These are phyloP conservation scores for Dioscorea cayenensis DNA, from an alignment of 116 monocot species.

Conservation along the genomic window DNA sequence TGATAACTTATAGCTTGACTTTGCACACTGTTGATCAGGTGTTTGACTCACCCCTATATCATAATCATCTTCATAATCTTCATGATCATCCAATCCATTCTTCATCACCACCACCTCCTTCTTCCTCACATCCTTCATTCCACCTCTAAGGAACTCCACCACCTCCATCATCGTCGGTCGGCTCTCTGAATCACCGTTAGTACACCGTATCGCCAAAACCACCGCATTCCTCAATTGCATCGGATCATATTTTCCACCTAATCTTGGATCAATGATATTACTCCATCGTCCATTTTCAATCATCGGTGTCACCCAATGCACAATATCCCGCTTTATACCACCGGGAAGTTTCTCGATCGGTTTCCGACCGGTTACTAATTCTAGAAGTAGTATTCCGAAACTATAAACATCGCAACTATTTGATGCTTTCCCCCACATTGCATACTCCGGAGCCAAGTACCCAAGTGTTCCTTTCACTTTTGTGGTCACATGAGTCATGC, in stretches of 20 bases:
- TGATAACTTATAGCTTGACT: too few relatives aligned
- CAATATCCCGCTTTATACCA: constrained; percentile 19
- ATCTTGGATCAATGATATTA: constrained; percentile 11
- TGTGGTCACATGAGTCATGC: constrained; percentile 25
- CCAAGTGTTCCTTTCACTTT: constrained; percentile 30
- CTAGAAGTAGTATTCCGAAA: constrained; percentile 28
- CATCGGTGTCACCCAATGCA: constrained; percentile 18
- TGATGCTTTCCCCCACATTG: constrained; percentile 27
- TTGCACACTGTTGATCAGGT: too few relatives aligned
- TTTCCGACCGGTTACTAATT: constrained; percentile 9
- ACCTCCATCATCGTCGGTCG: constrained; percentile 21
- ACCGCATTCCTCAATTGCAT: constrained; percentile 9
- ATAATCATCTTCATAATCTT: too few relatives aligned
- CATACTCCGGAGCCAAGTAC: constrained; percentile 37
- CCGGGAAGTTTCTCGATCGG: constrained; percentile 22
- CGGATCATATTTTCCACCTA: constrained; percentile 5
- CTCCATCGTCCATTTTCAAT: constrained; percentile 2
- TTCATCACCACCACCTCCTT: neutral
- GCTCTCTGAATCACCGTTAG: constrained; percentile 1
- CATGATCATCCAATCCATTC: neutral
- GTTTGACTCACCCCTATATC: too few relatives aligned
- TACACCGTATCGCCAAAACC: constrained; percentile 11
- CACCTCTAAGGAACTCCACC: constrained; percentile 13
- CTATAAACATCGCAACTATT: constrained; percentile 37
- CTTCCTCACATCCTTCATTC: neutral